Evolutionary conservation across 345 rosid genomes (phyloP).

Genomic region (Brassica incana): DNA sequence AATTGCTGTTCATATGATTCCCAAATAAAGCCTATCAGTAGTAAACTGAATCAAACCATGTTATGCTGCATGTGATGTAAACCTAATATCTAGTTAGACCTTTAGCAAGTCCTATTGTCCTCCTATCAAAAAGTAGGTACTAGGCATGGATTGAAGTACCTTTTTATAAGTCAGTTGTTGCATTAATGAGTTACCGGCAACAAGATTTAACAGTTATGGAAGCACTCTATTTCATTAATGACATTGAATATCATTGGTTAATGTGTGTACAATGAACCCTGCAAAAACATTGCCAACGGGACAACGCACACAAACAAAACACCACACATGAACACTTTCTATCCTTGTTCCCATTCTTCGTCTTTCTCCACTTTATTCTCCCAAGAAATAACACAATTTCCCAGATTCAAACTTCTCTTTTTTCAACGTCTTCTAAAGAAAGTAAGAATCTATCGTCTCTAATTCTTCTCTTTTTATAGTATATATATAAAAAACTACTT

Average conservation of each 20-base stretch:
- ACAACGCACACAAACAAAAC: slow-evolving; percentile 31
- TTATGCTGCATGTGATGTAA: background rate
- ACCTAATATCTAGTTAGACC: background rate
- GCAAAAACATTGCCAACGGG: background rate
- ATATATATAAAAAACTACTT: background rate
- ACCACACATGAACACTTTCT: slow-evolving; percentile 7
- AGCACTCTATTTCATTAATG: background rate
- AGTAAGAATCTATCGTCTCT: slow-evolving; percentile 14
- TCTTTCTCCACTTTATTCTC: slow-evolving; percentile 15
- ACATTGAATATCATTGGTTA: slow-evolving; percentile 10
- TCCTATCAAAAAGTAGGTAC: background rate
- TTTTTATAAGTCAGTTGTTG: slow-evolving; percentile 23
- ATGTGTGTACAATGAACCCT: slow-evolving; percentile 28
- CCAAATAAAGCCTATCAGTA: background rate
- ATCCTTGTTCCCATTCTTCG: slow-evolving; percentile 9
- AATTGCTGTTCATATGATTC: background rate
- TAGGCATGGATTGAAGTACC: background rate
- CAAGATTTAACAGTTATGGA: slow-evolving; percentile 2
- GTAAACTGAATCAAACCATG: background rate
- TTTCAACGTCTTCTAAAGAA: slow-evolving; percentile 28
- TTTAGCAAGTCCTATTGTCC: background rate
- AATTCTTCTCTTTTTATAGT: background rate
- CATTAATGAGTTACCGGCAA: slow-evolving; percentile 4
- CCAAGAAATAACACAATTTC: slow-evolving; percentile 38
- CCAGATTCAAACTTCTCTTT: slow-evolving; percentile 35